Percentiles rank a stretch among this genome's conserved stretches.
Evolutionary conservation across 2,329 filamentous ascomycete genomes (phyloP).

Genomic region (Cladobotryum mycophilum): DNA sequence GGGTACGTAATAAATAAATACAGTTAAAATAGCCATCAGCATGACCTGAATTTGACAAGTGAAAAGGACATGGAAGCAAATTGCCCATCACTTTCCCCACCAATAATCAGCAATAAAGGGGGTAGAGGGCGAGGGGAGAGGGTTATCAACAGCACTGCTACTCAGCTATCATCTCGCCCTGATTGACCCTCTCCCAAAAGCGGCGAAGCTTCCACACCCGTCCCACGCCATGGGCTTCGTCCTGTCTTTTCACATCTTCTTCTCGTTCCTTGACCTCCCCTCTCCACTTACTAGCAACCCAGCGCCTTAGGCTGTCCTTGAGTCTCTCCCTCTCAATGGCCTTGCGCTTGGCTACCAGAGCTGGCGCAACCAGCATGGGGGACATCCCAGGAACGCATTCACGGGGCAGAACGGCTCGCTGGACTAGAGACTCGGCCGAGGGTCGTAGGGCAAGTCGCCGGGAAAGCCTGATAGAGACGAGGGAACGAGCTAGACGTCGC

Average conservation of each 20-base stretch:
- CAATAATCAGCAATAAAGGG: neutral
- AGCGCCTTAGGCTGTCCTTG: conserved; percentile 59
- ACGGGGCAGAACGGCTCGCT: conserved; percentile 56
- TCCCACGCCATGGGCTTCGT: conserved; percentile 47
- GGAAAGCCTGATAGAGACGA: conserved; percentile 60
- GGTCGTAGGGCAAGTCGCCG: conserved; percentile 55
- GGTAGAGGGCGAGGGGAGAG: too few species aligned
- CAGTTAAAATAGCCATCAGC: neutral
- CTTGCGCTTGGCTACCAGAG: conserved; percentile 55
- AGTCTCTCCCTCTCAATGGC: conserved; percentile 61
- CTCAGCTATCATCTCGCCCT: conserved; percentile 26
- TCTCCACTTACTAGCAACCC: conserved; percentile 55
- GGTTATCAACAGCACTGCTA: neutral
- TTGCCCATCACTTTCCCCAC: too few species aligned
- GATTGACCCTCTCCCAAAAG: conserved; percentile 60
- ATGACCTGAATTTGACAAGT: neutral
- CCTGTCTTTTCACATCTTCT: conserved; percentile 40
- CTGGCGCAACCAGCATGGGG: conserved; percentile 46
- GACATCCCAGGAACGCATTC: conserved; percentile 51
- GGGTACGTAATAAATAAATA: too few species aligned
- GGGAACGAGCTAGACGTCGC: conserved; percentile 54
- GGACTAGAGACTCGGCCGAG: conserved; percentile 52
- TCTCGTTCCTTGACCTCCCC: conserved; percentile 45
- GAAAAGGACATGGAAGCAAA: neutral
- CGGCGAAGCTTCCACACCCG: conserved; percentile 55